Percentiles rank a stretch among this genome's conserved stretches.
phyloP scores from a whole-genome alignment of 129 eudicot species.

The Chrysanthemum makinoi region DNA sequence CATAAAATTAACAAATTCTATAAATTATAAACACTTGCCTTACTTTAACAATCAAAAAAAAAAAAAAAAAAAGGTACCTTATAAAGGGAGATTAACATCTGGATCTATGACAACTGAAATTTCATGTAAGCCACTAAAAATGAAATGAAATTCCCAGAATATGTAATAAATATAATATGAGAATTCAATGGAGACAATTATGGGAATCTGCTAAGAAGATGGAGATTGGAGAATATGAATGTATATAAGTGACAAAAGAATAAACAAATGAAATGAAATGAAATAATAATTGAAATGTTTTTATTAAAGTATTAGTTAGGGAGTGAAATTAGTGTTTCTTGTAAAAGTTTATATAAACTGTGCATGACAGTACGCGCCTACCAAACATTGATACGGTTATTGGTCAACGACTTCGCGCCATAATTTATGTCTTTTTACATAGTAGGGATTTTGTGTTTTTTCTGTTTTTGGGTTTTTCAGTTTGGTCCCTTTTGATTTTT shows the following conservation, averaged over 20 bases:
- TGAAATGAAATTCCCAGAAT: no score
- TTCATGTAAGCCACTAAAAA: no score
- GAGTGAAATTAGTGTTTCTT: slow-evolving; percentile 21
- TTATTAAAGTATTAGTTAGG: not conserved
- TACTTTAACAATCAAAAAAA: no score
- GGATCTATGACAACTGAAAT: no score
- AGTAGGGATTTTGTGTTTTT: not conserved
- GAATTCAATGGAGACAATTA: slow-evolving; percentile 28
- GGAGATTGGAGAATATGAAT: slow-evolving; percentile 21
- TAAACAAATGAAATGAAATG: slow-evolving; percentile 3
- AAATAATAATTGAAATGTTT: slow-evolving; percentile 1
- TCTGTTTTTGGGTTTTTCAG: not conserved
- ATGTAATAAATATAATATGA: not conserved
- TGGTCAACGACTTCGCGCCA: slow-evolving; percentile 41
- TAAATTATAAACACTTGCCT: no score
- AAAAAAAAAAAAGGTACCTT: no score
- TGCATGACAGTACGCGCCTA: slow-evolving; percentile 26
- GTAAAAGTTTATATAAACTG: not conserved
- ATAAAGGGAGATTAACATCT: no score
- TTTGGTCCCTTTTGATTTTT: slow-evolving; percentile 3
- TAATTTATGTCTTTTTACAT: not conserved
- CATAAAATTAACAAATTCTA: no score
- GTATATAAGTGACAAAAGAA: slow-evolving; percentile 25
- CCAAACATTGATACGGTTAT: slow-evolving; percentile 20
- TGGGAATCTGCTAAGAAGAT: slow-evolving; percentile 33